Conservation (phyloP, 768 basidiomycete genomes). For the Erythrobasidium yunnanense region DNA sequence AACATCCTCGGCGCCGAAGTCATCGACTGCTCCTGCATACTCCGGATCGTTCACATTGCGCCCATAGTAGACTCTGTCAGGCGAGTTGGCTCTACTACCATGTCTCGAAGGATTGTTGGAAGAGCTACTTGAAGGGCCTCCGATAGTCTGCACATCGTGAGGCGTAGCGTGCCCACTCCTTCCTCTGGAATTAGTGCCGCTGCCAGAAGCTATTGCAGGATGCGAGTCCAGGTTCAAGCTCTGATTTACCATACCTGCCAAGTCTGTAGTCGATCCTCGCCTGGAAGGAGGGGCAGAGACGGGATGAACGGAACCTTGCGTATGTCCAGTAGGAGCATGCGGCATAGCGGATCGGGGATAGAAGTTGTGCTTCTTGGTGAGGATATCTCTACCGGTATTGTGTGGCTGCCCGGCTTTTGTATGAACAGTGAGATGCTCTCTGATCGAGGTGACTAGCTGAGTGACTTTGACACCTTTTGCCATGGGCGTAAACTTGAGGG, state of each 20-base stretch:
- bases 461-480: slow-evolving; percentile 69
- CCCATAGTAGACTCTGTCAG: slow-evolving; percentile 17
- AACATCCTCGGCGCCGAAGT: slow-evolving; percentile 12
- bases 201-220: not conserved
- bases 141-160: not conserved
- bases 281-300: slow-evolving; percentile 4
- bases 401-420: slow-evolving; percentile 46
- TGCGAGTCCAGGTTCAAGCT: slow-evolving; percentile 15
- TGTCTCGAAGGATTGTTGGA: not conserved
- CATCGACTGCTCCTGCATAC: slow-evolving; percentile 9
- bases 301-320: not conserved
- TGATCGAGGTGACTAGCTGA: slow-evolving; percentile 56
- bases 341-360: slow-evolving; percentile 31
- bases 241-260: slow-evolving; percentile 1
- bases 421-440: slow-evolving; percentile 49
- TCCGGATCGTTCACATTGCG: slow-evolving; percentile 7
- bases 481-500: slow-evolving; percentile 71
- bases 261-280: not conserved
- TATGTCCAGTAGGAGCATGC: not conserved
- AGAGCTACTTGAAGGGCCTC: not conserved
- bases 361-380: slow-evolving; percentile 59
- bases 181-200: not conserved
- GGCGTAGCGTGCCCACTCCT: not conserved
- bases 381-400: slow-evolving; percentile 55
- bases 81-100: not conserved